A percentile compares a stretch with the other conserved stretches of the same genome.
phyloP scores from a whole-genome alignment of 805 yeast species.

The Millerago galiae region DNA sequence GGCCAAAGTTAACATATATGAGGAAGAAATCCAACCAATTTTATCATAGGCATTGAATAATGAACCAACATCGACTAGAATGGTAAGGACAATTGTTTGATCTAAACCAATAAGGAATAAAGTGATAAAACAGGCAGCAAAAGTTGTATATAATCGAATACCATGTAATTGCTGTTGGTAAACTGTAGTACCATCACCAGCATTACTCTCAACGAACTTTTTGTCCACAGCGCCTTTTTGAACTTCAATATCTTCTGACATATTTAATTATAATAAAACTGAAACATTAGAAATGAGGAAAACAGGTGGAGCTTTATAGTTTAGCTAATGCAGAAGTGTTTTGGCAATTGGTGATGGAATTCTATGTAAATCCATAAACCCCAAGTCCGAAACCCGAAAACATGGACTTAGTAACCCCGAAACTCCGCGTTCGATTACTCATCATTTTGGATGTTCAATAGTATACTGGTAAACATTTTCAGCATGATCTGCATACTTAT shows the following conservation, averaged over 20 bases:
- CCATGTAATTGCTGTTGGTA: conserved; percentile 17
- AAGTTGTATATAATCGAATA: conserved; percentile 6
- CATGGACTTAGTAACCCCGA: neutral
- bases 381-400: neutral
- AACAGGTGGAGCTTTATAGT: neutral
- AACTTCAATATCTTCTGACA: conserved; percentile 3
- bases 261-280: neutral
- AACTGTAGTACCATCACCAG: conserved; percentile 21
- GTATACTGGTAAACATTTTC: too few species aligned
- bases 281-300: too few species aligned
- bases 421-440: too few species aligned
- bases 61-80: conserved; percentile 42
- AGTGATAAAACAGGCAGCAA: conserved; percentile 20
- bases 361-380: neutral
- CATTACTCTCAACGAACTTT: conserved; percentile 18
- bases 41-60: conserved; percentile 44
- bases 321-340: neutral
- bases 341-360: neutral
- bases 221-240: neutral
- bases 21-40: conserved; percentile 55
- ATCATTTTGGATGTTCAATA: too few species aligned
- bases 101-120: conserved; percentile 42
- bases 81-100: conserved; percentile 51
- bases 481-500: too few species aligned
- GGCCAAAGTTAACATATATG: conserved; percentile 48